Evolutionary conservation across 1,284 basidiomycete genomes (phyloP).

Genomic region (Apiotrichum akiyoshidainum): DNA sequence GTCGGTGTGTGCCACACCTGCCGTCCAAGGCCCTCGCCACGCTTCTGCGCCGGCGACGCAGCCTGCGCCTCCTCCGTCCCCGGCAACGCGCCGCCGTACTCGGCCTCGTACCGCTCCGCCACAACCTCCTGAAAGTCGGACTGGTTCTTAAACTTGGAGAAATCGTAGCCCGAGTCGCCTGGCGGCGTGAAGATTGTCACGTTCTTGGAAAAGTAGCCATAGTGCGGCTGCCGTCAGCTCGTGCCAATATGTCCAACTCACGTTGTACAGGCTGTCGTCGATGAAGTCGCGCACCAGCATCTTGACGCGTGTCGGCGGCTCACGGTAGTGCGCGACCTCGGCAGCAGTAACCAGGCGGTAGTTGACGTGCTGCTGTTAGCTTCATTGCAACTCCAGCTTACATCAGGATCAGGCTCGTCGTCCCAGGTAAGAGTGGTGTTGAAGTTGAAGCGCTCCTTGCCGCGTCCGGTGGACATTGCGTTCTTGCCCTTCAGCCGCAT

Average conservation of each 20-base stretch:
- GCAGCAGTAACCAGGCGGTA: constrained; percentile 72
- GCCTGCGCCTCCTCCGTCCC: constrained; percentile 26
- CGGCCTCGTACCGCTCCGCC: constrained; percentile 64
- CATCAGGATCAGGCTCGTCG: constrained; percentile 44
- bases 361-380: constrained; percentile 11
- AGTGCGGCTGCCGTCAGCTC: constrained; percentile 62
- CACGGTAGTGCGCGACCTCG: constrained; percentile 60
- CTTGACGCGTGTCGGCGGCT: constrained; percentile 75
- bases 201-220: constrained; percentile 94
- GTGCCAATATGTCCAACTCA: constrained; percentile 19
- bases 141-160: constrained; percentile 64
- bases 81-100: constrained; percentile 25
- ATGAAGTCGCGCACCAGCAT: constrained; percentile 97
- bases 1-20: constrained; percentile 99
- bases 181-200: constrained; percentile 78
- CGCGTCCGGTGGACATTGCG: not conserved
- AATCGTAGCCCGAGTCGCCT: constrained; percentile 61
- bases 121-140: constrained; percentile 78
- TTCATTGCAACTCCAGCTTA: constrained; percentile 14
- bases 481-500: not conserved
- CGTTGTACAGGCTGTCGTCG: constrained; percentile 92
- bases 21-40: constrained; percentile 66
- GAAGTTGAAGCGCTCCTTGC: constrained; percentile 43
- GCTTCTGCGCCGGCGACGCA: not conserved
- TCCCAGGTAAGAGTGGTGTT: constrained; percentile 45